These are phyloP conservation scores for Colletotrichum filicis DNA, from an alignment of 2,329 filamentous ascomycete genomes.

Conservation along the genomic window DNA sequence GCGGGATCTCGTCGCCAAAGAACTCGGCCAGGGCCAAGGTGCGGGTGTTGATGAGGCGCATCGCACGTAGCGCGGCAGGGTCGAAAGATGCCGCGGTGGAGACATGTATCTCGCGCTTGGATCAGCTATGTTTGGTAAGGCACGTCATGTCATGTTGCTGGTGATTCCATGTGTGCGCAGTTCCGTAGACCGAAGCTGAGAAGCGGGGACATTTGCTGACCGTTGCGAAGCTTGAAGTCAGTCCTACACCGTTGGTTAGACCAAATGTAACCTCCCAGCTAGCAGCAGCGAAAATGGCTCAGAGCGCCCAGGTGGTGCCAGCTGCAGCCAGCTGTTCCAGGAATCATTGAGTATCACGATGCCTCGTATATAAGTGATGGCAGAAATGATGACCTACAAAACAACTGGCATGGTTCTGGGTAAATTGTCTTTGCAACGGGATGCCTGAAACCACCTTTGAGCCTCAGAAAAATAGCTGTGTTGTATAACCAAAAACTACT, in stretches of 20 bases:
- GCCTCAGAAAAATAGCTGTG: too few species aligned
- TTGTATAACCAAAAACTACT: too few species aligned
- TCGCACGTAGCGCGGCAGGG: constrained; percentile 11
- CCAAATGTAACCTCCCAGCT: not conserved
- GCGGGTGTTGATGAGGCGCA: constrained; percentile 43
- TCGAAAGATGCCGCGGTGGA: not conserved
- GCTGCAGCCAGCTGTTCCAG: too few species aligned
- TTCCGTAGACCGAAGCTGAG: not conserved
- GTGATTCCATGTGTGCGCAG: not conserved
- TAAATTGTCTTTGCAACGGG: too few species aligned
- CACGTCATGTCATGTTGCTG: not conserved
- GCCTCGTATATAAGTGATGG: too few species aligned
- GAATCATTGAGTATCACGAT: too few species aligned
- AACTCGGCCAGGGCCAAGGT: constrained; percentile 39
- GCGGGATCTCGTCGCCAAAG: constrained; percentile 35
- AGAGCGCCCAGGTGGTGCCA: too few species aligned
- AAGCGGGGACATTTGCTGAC: not conserved
- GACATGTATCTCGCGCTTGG: not conserved
- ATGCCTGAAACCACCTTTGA: too few species aligned
- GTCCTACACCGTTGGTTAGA: too few species aligned
- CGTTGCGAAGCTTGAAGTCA: not conserved
- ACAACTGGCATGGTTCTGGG: too few species aligned
- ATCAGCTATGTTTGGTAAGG: not conserved
- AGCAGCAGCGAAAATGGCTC: not conserved
- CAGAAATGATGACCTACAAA: too few species aligned